phyloP scores from a whole-genome alignment of 2,329 filamentous ascomycete genomes.

The Claviceps sp. region DNA sequence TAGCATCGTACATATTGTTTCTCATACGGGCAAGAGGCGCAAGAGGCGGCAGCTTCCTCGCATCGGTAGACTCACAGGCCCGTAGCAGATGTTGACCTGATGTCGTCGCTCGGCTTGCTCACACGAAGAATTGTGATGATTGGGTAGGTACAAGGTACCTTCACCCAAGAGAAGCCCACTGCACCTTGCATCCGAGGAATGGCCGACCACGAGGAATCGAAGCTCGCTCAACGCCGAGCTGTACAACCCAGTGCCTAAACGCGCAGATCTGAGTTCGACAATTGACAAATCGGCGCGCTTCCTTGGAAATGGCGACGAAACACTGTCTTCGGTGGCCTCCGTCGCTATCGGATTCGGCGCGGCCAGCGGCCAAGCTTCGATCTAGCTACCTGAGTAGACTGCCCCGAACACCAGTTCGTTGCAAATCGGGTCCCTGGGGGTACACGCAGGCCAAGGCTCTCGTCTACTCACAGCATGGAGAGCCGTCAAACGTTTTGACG shows the following conservation, averaged over 20 bases:
- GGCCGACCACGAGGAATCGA: background rate
- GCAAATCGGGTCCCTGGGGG: slow-evolving; percentile 54
- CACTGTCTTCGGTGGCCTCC: slow-evolving; percentile 12
- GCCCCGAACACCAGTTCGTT: slow-evolving; percentile 21
- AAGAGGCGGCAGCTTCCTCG: background rate
- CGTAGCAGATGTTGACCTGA: too few species aligned
- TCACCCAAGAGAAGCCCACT: background rate
- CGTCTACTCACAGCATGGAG: slow-evolving; percentile 60
- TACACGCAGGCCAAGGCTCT: slow-evolving; percentile 80
- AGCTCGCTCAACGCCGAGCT: background rate
- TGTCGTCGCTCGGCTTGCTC: too few species aligned
- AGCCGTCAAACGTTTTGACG: slow-evolving; percentile 58
- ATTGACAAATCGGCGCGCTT: background rate
- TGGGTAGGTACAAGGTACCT: too few species aligned
- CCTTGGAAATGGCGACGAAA: slow-evolving; percentile 11
- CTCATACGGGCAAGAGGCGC: background rate
- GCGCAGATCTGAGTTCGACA: background rate
- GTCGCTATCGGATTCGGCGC: slow-evolving; percentile 11
- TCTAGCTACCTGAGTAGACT: slow-evolving; percentile 8
- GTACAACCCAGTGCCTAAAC: background rate
- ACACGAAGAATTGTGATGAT: too few species aligned
- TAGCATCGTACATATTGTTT: too few species aligned
- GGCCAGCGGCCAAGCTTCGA: slow-evolving; percentile 11
- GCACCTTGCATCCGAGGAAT: background rate
- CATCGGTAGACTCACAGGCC: too few species aligned